A percentile compares a stretch with the other conserved stretches of the same genome.
These are phyloP conservation scores for Termitomyces sp. DNA, from an alignment of 768 basidiomycete species.

Conservation along the genomic window DNA sequence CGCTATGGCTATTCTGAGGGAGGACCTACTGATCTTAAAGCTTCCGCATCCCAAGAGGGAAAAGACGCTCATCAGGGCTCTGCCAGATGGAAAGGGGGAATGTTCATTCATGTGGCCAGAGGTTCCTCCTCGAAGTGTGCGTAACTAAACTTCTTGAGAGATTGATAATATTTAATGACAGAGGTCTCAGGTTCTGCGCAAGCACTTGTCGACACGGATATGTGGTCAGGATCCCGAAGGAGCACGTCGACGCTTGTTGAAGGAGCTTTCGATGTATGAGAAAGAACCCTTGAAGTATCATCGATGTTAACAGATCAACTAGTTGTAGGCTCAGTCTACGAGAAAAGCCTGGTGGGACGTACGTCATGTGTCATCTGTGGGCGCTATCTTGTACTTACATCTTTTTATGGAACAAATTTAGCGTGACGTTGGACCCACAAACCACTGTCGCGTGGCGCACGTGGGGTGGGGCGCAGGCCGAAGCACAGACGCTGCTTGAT, in stretches of 20 bases:
- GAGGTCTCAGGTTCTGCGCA: conserved; percentile 20
- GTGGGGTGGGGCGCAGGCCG: not conserved
- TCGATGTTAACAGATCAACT: not conserved
- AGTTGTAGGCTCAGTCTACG: conserved; percentile 9
- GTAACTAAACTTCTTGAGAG: conserved; percentile 4
- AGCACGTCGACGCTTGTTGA: conserved; percentile 14
- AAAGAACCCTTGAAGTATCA: not conserved
- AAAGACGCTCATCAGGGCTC: conserved; percentile 30
- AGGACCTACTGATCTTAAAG: conserved; percentile 35
- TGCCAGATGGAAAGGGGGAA: conserved; percentile 22
- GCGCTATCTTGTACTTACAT: not conserved
- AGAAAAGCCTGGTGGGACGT: conserved; percentile 9
- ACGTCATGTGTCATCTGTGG: conserved; percentile 2
- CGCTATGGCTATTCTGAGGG: conserved; percentile 26
- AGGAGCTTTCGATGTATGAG: conserved; percentile 31
- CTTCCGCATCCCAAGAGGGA: conserved; percentile 37
- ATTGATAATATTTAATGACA: not conserved
- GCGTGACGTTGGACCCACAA: conserved; percentile 3
- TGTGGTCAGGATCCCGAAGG: conserved; percentile 9
- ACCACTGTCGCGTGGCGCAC: conserved; percentile 4
- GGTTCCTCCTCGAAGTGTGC: not conserved
- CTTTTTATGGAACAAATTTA: not conserved
- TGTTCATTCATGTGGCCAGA: conserved; percentile 23
- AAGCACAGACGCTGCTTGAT: conserved; percentile 17
- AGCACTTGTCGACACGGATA: conserved; percentile 16